These are phyloP conservation scores for Paxillus ammoniavirescens DNA, from an alignment of 768 basidiomycete species.

Conservation along the genomic window DNA sequence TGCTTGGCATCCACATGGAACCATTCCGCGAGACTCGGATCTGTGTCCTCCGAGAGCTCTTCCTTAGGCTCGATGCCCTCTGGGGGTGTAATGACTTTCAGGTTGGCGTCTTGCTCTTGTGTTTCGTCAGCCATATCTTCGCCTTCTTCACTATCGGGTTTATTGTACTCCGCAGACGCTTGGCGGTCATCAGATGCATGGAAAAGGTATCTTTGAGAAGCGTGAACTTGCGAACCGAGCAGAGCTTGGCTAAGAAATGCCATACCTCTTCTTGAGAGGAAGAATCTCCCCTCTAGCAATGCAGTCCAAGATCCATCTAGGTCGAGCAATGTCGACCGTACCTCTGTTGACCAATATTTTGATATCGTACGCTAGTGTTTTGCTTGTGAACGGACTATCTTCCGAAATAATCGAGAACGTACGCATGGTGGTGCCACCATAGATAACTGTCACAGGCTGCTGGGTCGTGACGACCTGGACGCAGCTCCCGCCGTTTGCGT, in stretches of 20 bases:
- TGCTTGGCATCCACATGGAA: constrained; percentile 49
- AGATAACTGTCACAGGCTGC: constrained; percentile 56
- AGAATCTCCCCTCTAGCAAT: constrained; percentile 53
- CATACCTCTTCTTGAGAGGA: constrained; percentile 68
- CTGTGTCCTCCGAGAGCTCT: constrained; percentile 35
- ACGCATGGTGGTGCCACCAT: constrained; percentile 72
- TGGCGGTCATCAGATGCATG: constrained; percentile 57
- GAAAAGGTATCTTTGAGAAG: constrained; percentile 66
- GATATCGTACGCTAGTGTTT: constrained; percentile 60
- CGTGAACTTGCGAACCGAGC: background rate
- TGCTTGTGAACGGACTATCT: background rate
- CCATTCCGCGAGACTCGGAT: constrained; percentile 59
- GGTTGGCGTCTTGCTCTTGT: constrained; percentile 11
- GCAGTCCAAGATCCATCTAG: constrained; percentile 81
- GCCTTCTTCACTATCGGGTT: constrained; percentile 38
- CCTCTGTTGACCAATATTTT: constrained; percentile 70
- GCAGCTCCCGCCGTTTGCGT: constrained; percentile 65
- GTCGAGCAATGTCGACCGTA: constrained; percentile 69
- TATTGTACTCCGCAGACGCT: constrained; percentile 49
- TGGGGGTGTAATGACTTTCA: background rate
- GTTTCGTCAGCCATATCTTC: constrained; percentile 15
- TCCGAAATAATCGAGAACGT: constrained; percentile 26
- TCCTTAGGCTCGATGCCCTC: constrained; percentile 17
- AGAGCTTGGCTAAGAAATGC: background rate
- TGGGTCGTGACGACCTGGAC: constrained; percentile 60